These are phyloP conservation scores for Solanum chiquidenum DNA, from an alignment of 257 asterid species.

Conservation along the genomic window DNA sequence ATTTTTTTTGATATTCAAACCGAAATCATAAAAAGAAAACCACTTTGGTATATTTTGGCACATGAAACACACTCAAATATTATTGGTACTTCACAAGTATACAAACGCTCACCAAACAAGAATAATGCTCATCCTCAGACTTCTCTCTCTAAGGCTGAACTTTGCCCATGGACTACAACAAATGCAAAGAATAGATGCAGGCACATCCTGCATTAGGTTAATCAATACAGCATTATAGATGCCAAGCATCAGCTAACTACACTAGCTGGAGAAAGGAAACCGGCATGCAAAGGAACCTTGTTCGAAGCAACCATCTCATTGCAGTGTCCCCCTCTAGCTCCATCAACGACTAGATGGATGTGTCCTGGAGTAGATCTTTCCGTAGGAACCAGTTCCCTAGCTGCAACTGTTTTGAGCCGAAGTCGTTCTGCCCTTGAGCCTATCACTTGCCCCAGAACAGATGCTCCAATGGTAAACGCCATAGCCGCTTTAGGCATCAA, in stretches of 20 bases:
- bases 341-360: neutral
- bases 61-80: neutral
- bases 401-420: constrained; percentile 48
- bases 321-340: constrained; percentile 17
- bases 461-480: constrained; percentile 91
- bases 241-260: neutral
- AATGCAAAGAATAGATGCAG: neutral
- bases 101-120: neutral
- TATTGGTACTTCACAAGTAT: neutral
- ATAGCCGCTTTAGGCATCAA: constrained; percentile 89
- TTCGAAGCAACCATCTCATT: neutral
- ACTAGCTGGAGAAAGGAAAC: neutral
- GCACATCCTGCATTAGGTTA: neutral
- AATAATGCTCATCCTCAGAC: neutral
- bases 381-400: neutral
- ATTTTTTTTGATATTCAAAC: neutral
- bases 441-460: constrained; percentile 79
- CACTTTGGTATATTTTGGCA: neutral
- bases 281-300: neutral
- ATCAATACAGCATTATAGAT: neutral
- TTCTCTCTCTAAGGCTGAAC: neutral
- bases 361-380: neutral
- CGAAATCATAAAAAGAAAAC: neutral
- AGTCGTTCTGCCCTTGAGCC: constrained; percentile 88
- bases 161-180: neutral